A percentile compares a stretch with the other conserved stretches of the same genome.
phyloP scores from a whole-genome alignment of 2,329 filamentous ascomycete genomes.

The Parastagonospora avenae region DNA sequence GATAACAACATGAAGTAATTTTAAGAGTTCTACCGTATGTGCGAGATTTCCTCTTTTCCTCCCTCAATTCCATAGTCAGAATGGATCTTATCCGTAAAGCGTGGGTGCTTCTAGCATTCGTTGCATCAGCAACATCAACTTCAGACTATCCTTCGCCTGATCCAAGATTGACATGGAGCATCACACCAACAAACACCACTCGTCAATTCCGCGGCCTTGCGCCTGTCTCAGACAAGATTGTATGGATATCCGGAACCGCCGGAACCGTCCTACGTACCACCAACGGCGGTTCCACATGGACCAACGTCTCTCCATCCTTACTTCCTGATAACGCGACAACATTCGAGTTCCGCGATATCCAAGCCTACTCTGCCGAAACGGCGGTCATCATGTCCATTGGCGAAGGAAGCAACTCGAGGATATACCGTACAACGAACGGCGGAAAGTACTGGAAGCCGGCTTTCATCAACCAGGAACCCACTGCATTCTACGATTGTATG shows the following conservation, averaged over 20 bases:
- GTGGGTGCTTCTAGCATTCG: background rate
- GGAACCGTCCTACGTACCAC: slow-evolving; percentile 34
- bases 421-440: slow-evolving; percentile 28
- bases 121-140: background rate
- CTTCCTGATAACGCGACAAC: slow-evolving; percentile 22
- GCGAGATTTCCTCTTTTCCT: no score
- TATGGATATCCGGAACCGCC: slow-evolving; percentile 34
- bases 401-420: slow-evolving; percentile 29
- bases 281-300: slow-evolving; percentile 29
- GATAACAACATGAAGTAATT: background rate
- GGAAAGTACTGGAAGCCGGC: slow-evolving; percentile 28
- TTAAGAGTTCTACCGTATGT: no score
- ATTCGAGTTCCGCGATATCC: slow-evolving; percentile 36
- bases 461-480: slow-evolving; percentile 29
- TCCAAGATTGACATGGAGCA: slow-evolving; percentile 14
- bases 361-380: slow-evolving; percentile 24
- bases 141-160: no score
- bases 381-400: slow-evolving; percentile 33
- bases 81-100: background rate
- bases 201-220: slow-evolving; percentile 35
- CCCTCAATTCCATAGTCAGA: background rate
- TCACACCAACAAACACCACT: slow-evolving; percentile 30
- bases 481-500: slow-evolving; percentile 38
- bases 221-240: slow-evolving; percentile 19
- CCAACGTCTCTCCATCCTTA: slow-evolving; percentile 29